Conservation (phyloP, 805 yeast genomes). For the Nakazawaea holstii region DNA sequence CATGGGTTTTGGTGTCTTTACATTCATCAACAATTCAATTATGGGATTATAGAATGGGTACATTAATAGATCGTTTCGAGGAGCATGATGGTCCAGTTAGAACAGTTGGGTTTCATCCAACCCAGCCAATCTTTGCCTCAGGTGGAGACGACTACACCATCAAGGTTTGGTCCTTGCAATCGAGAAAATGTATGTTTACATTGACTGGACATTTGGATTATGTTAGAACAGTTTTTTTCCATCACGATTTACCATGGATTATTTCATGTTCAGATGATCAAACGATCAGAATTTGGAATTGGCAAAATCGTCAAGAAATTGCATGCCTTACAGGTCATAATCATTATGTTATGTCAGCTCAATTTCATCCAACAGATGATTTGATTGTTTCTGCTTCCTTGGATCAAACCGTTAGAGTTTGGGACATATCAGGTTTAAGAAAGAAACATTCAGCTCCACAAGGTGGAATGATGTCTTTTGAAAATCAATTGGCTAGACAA, state of each 20-base stretch:
- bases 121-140: conserved; percentile 94
- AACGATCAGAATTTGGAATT: conserved; percentile 98
- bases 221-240: conserved; percentile 91
- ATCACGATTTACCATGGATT: conserved; percentile 95
- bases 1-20: conserved; percentile 93
- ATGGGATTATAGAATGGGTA: conserved; percentile 99
- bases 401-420: conserved; percentile 97
- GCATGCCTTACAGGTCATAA: conserved; percentile 97
- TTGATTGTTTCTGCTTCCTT: conserved; percentile 91
- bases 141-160: conserved; percentile 97
- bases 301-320: conserved; percentile 97
- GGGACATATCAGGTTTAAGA: conserved; percentile 95
- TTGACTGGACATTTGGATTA: conserved; percentile 93
- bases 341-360: conserved; percentile 97
- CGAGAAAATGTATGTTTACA: conserved; percentile 88
- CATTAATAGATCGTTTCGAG: conserved; percentile 90
- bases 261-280: conserved; percentile 96
- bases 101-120: conserved; percentile 92
- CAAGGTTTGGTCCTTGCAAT: conserved; percentile 92
- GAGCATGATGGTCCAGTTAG: conserved; percentile 99
- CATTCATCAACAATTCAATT: conserved; percentile 98
- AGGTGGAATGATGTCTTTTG: conserved; percentile 38
- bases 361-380: conserved; percentile 94
- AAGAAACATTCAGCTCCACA: conserved; percentile 85
- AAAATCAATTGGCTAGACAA: conserved; percentile 51